Evolutionary conservation across 139 green algal species (phyloP), one percentile per base, ranked within the genome.

Genomic region (Klebsormidium nitens): DNA sequence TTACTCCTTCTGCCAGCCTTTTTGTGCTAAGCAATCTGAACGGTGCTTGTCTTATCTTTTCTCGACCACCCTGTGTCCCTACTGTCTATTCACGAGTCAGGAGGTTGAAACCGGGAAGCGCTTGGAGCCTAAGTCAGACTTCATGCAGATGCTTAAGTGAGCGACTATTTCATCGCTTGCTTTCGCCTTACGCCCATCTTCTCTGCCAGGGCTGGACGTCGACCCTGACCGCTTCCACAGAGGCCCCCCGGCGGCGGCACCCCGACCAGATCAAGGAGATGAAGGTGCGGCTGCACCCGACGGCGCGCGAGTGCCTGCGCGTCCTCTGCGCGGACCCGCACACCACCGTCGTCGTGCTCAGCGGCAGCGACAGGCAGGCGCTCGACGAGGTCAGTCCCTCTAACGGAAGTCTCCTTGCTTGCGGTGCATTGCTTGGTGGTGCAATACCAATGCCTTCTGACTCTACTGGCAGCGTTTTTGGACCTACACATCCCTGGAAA

Each of bases 151-250:
- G n/a, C n/a, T n/a, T 52, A 52, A 14, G 44, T 26, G 14, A 14
- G 14, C 44, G 14, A 14, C 19, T 19, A 52, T 52, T 52, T 19
- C 44, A 26, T 52, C 44, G 19, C 44, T 52, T 52, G 44, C 44
- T 26, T 26, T 19, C 19, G 14, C 19, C 19, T 14, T 14, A 52
- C 44, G 44, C 14, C 44, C 14, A 52, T n/a, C n/a, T 26, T 26
- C 17, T n/a, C n/a, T n/a, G n/a, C n/a, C n/a, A n/a, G 2, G 93
- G 93, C 28, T 97, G 94, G 85, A 98, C 98, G 75, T 91, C 92
- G 1, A 97, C 93, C 14, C 78, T 99, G 19, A 64, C 58, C n/a
- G 47, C 64, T 1, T 46, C 64, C 19, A 35, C 75, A 50, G 70
- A 77, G 49, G 35, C 44, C 3, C 63, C 44, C 31, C 17, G 64